Evolutionary conservation across 2,329 filamentous ascomycete species (phyloP).

Genomic region (Trichophyton benhamiae): DNA sequence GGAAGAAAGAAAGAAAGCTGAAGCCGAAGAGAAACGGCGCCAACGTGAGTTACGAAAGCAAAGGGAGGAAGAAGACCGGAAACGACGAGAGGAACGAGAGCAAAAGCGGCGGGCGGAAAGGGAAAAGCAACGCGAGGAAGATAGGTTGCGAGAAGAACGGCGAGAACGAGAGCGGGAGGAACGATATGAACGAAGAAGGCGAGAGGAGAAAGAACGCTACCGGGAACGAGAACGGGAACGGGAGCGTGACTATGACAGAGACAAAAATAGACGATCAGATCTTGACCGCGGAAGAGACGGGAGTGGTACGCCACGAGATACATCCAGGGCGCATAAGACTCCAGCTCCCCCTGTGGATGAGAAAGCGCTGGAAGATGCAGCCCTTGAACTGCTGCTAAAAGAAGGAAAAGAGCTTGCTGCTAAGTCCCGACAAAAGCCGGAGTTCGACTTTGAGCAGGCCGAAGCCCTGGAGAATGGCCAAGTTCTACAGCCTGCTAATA

Average conservation of each 20-base stretch:
- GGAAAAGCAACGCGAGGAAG: constrained; percentile 40
- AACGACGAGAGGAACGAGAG: constrained; percentile 40
- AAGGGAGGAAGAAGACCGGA: constrained; percentile 34
- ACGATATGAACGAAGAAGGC: constrained; percentile 32
- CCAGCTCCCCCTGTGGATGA: constrained; percentile 33
- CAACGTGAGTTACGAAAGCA: constrained; percentile 33
- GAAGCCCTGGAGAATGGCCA: constrained; percentile 26
- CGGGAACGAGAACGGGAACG: constrained; percentile 27
- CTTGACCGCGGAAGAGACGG: constrained; percentile 6
- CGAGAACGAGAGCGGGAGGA: constrained; percentile 40
- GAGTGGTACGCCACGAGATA: neutral
- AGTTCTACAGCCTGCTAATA: neutral
- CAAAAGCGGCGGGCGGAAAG: constrained; percentile 39
- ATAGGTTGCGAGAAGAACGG: constrained; percentile 42
- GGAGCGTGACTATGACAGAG: constrained; percentile 20
- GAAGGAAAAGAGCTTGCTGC: constrained; percentile 45
- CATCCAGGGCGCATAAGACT: neutral
- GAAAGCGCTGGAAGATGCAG: constrained; percentile 44
- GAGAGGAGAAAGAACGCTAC: constrained; percentile 36
- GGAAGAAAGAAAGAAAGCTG: constrained; percentile 34
- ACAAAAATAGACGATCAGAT: constrained; percentile 17
- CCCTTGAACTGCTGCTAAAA: constrained; percentile 41
- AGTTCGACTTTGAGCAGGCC: constrained; percentile 40
- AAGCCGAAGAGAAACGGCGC: constrained; percentile 32
- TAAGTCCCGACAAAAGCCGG: constrained; percentile 39